These are phyloP conservation scores for Coffea eugenioides DNA, from an alignment of 257 asterid genomes.

Conservation along the genomic window DNA sequence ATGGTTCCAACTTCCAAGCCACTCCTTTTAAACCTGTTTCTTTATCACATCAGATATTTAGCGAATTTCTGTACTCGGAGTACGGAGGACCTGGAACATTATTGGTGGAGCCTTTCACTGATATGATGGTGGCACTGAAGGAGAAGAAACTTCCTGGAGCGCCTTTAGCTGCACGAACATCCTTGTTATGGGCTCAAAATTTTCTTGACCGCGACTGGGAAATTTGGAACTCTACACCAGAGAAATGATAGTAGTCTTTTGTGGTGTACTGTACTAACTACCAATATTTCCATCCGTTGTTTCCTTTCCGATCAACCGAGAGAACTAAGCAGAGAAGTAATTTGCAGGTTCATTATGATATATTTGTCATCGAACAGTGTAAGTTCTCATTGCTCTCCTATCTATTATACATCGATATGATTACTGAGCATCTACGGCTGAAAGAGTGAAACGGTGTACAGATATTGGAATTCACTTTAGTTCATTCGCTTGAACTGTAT, in stretches of 20 bases:
- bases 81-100: conserved; percentile 82
- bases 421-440: conserved; percentile 14
- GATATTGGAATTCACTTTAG: conserved; percentile 11
- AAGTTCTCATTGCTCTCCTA: conserved; percentile 11
- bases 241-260: conserved; percentile 17
- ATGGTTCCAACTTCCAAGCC: neutral
- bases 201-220: conserved; percentile 60
- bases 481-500: conserved; percentile 2
- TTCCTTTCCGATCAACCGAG: neutral
- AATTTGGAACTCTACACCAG: conserved; percentile 46
- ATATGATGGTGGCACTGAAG: conserved; percentile 63
- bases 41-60: conserved; percentile 45
- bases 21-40: neutral
- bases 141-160: conserved; percentile 62
- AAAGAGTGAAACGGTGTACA: conserved; percentile 14
- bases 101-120: conserved; percentile 62
- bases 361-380: conserved; percentile 11
- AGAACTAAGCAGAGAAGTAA: conserved; percentile 8
- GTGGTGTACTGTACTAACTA: neutral
- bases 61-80: conserved; percentile 51
- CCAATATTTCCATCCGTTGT: neutral
- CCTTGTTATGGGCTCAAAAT: conserved; percentile 66
- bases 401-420: conserved; percentile 23
- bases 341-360: conserved; percentile 21
- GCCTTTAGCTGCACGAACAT: conserved; percentile 57